Base-by-base conservation (phyloP, 768 basidiomycete species). In the Sporobolomyces roseus region DNA sequence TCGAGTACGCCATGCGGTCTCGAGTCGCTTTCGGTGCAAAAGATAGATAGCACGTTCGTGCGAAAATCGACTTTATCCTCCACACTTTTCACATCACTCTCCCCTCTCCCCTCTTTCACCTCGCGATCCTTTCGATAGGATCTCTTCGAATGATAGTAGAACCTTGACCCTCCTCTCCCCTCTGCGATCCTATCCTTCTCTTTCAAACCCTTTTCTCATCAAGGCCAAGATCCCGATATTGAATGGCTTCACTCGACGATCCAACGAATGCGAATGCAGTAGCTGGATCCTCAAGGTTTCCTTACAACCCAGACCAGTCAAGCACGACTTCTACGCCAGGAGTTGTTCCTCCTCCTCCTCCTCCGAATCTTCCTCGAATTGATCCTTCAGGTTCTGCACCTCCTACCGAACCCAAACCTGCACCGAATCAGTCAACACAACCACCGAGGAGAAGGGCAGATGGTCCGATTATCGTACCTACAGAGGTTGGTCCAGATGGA, bases 401-500 rank as follows among this genome's bases (percentile, higher is more conserved):
- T 8, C 43, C 49, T 17, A 10, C 43, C 25, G 33, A 29, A n/a
- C 35, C 53, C 16, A 55, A 29, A 17, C 43, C 65, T 1, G 36
- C 36, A 4, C 29, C 58, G 21, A 32, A 29, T n/a, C 21, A 36
- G 17, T 19, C 29, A 9, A n/a, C 19, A n/a, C 8, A 17, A n/a
- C n/a, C 29, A 12, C 52, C 50, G n/a, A 60, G 58, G 23, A 30
- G 58, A 43, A 46, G 58, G 13, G 58, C 58, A 8, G 45, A 60
- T 16, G 58, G 58, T 21, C 58, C 58, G 2, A n/a, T 60, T 25
- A 68, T 70, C 55, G 63, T 74, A 5, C 48, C 38, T 19, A 72
- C 73, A 19, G 41, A 58, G 14, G 38, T 74, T 25, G 53, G 29
- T 1, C 38, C 17, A 3, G 70, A 71, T 51, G 75, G 72, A 23